Evolutionary conservation across 768 basidiomycete genomes (phyloP).

Genomic region (Boletus edulis): DNA sequence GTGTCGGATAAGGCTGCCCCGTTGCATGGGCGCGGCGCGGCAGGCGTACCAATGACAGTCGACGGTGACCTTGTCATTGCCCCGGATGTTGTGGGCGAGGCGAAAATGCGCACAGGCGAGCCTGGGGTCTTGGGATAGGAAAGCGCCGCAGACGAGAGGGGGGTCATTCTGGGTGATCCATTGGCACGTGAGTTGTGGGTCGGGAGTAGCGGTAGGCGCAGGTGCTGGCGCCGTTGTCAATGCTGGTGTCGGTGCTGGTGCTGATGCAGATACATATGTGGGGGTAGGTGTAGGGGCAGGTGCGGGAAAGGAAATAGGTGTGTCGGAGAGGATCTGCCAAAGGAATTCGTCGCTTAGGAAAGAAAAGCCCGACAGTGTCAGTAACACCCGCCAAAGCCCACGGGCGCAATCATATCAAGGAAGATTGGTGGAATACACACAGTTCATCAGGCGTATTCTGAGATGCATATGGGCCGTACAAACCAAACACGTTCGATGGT

Average conservation of each 20-base stretch:
- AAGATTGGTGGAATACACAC: slow-evolving; percentile 3
- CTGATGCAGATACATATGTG: neutral
- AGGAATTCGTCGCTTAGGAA: slow-evolving; percentile 17
- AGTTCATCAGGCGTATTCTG: slow-evolving; percentile 4
- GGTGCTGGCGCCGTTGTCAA: neutral
- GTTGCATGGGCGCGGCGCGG: slow-evolving; percentile 18
- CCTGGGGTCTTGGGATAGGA: slow-evolving; percentile 7
- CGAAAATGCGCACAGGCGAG: slow-evolving; percentile 13
- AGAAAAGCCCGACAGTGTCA: neutral
- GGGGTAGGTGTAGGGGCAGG: neutral
- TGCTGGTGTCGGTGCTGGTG: neutral
- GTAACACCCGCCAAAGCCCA: neutral
- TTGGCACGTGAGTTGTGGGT: slow-evolving; percentile 1
- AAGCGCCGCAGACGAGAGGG: slow-evolving; percentile 5
- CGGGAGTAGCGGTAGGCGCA: neutral
- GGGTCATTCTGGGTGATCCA: slow-evolving; percentile 5
- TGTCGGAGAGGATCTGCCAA: slow-evolving; percentile 1
- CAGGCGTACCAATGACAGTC: slow-evolving; percentile 13
- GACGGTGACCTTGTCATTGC: slow-evolving; percentile 15
- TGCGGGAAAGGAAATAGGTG: neutral
- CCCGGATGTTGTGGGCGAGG: slow-evolving; percentile 11
- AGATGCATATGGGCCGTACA: neutral
- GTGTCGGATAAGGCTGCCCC: slow-evolving; percentile 19
- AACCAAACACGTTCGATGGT: neutral
- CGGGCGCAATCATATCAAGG: neutral